These are phyloP conservation scores for Rhodocollybia butyracea DNA, from an alignment of 768 basidiomycete species.

Conservation along the genomic window DNA sequence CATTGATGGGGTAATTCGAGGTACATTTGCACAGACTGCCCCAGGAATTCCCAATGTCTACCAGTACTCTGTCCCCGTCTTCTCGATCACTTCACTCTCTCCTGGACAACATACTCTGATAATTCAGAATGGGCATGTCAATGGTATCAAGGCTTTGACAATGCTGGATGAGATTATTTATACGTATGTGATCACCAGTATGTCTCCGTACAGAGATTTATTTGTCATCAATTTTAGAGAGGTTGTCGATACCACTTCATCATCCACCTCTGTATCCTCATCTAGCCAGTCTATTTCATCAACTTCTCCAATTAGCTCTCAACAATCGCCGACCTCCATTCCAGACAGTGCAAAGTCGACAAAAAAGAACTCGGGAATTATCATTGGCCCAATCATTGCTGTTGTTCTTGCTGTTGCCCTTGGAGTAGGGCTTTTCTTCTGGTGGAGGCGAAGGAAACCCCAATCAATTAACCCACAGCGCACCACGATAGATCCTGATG, in stretches of 20 bases:
- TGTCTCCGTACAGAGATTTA: background rate
- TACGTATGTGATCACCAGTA: conserved; percentile 22
- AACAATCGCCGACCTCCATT: background rate
- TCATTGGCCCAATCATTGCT: background rate
- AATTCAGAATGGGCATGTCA: conserved; percentile 29
- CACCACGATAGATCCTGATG: background rate
- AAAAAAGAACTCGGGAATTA: background rate
- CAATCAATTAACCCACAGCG: background rate
- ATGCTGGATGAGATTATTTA: conserved; percentile 40
- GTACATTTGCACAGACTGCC: conserved; percentile 15
- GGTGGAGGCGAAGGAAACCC: background rate
- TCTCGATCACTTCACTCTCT: conserved; percentile 23
- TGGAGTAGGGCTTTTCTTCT: background rate
- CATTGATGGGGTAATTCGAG: conserved; percentile 27
- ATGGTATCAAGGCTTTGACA: conserved; percentile 24
- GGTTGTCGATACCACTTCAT: background rate
- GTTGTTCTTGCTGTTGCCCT: background rate
- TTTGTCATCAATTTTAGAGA: background rate
- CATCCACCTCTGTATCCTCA: background rate
- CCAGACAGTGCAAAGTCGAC: background rate
- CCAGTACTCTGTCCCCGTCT: conserved; percentile 34
- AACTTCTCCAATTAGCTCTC: background rate
- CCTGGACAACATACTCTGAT: conserved; percentile 27
- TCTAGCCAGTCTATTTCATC: too few relatives aligned
- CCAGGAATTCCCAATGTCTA: conserved; percentile 14